Percentiles rank a stretch among this genome's conserved stretches.
Conservation (phyloP, 345 rosid species). For the Bruguiera sexangula region DNA sequence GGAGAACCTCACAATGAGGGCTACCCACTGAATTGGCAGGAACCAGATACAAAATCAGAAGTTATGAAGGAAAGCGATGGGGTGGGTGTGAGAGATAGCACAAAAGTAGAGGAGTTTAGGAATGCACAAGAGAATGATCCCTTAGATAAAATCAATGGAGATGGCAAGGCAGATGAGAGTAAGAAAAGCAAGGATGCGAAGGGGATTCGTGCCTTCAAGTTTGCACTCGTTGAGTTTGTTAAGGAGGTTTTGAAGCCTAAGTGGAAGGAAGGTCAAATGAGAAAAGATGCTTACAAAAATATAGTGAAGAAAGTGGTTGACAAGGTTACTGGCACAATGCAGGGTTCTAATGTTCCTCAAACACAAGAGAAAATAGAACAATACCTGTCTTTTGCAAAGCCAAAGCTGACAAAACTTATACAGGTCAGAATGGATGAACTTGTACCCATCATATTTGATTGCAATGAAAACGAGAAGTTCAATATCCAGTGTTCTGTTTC, state of each 20-base stretch:
- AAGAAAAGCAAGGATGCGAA: slow-evolving; percentile 76
- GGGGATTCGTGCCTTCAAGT: slow-evolving; percentile 74
- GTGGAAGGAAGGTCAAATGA: slow-evolving; percentile 92
- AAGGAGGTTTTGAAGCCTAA: slow-evolving; percentile 88
- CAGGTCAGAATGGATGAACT: slow-evolving; percentile 51
- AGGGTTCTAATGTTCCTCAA: slow-evolving; percentile 71
- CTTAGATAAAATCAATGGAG: slow-evolving; percentile 42
- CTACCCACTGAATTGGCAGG: slow-evolving; percentile 18
- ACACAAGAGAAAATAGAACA: slow-evolving; percentile 88
- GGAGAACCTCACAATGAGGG: slow-evolving; percentile 22
- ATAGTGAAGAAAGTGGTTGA: slow-evolving; percentile 95
- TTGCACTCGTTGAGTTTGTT: slow-evolving; percentile 81
- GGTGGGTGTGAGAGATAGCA: slow-evolving; percentile 35
- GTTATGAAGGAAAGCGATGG: slow-evolving; percentile 27
- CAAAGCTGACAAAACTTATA: slow-evolving; percentile 88
- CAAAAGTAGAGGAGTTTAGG: slow-evolving; percentile 37
- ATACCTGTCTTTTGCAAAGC: slow-evolving; percentile 72
- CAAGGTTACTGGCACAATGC: slow-evolving; percentile 78
- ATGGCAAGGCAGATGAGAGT: slow-evolving; percentile 48
- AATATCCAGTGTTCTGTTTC: neutral
- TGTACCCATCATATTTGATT: neutral
- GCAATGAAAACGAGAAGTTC: too few species aligned
- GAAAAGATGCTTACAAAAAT: slow-evolving; percentile 86
- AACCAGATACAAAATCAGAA: slow-evolving; percentile 31
- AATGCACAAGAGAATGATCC: slow-evolving; percentile 35